phyloP scores from a whole-genome alignment of 2,329 filamentous ascomycete genomes.

The Geosmithia flava region DNA sequence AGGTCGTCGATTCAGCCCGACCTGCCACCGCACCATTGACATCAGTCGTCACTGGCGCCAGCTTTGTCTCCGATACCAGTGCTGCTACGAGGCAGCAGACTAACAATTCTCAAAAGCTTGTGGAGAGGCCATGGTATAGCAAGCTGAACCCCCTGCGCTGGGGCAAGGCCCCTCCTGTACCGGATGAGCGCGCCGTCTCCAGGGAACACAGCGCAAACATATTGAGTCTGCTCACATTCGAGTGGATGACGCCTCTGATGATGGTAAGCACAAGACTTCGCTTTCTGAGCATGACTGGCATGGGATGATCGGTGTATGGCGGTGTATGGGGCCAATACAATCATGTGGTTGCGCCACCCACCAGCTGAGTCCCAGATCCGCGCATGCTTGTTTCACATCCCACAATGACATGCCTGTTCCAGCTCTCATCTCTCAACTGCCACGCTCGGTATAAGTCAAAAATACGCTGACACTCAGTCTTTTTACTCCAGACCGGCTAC shows the following conservation, averaged over 20 bases:
- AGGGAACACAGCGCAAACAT: constrained; percentile 63
- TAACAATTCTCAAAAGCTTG: constrained; percentile 1
- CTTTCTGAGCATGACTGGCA: too few relatives aligned
- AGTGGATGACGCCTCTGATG: constrained; percentile 90
- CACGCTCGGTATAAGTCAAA: background rate
- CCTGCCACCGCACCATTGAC: constrained; percentile 4
- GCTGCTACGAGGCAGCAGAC: constrained; percentile 26
- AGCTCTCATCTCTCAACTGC: too few relatives aligned
- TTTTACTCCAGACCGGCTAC: constrained; percentile 57
- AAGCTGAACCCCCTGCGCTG: constrained; percentile 49
- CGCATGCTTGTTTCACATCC: too few relatives aligned
- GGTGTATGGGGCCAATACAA: too few relatives aligned
- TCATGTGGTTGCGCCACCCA: too few relatives aligned
- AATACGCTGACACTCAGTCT: background rate
- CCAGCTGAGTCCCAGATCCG: too few relatives aligned
- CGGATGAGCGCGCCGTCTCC: constrained; percentile 39
- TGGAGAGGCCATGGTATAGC: constrained; percentile 46
- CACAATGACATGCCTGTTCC: too few relatives aligned
- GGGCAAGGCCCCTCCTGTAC: constrained; percentile 42
- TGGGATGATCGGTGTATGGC: too few relatives aligned
- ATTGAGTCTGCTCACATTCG: constrained; percentile 66
- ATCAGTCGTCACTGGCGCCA: constrained; percentile 25
- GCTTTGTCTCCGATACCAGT: constrained; percentile 41
- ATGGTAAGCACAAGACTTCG: constrained; percentile 31
- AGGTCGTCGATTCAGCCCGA: constrained; percentile 5